Evolutionary conservation across 202 grass and related monocot genomes (phyloP).

Genomic region (Hordeum pubiflorum): DNA sequence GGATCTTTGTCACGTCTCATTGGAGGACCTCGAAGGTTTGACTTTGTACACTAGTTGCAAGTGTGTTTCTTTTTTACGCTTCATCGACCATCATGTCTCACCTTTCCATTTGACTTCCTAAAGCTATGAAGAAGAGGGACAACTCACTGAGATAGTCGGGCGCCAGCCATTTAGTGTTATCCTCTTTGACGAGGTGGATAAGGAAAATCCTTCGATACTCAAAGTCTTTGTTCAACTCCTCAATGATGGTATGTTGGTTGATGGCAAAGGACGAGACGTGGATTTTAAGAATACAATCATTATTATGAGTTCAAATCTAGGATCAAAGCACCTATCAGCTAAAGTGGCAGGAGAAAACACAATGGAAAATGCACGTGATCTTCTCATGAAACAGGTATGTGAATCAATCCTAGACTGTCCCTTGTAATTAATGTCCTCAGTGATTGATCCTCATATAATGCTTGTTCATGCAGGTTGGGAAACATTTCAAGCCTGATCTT

Average conservation of each 20-base stretch:
- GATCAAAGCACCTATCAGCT: conserved; percentile 12
- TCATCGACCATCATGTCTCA: not conserved
- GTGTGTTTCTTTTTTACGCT: not conserved
- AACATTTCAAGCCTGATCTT: not conserved
- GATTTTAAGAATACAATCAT: conserved; percentile 38
- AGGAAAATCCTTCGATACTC: conserved; percentile 24
- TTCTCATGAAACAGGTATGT: conserved; percentile 16
- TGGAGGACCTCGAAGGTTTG: conserved; percentile 25
- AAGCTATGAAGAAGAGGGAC: conserved; percentile 34
- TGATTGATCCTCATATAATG: not conserved
- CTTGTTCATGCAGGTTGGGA: not conserved
- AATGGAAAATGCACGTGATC: not conserved
- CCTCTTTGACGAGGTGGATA: conserved; percentile 41
- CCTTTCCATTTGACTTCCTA: not conserved
- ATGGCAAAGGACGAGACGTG: conserved; percentile 29
- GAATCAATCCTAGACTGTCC: not conserved
- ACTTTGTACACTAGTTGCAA: not conserved
- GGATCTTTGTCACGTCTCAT: conserved; percentile 17
- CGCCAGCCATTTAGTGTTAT: conserved; percentile 27
- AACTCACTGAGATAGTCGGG: conserved; percentile 18
- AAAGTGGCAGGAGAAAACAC: conserved; percentile 13
- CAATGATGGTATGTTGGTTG: conserved; percentile 29
- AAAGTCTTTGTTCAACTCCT: conserved; percentile 40
- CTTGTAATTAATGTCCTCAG: not conserved
- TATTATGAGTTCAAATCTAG: conserved; percentile 44